Base-by-base conservation (phyloP, 2,329 filamentous ascomycete species). In the Epicoccum nigrum region DNA sequence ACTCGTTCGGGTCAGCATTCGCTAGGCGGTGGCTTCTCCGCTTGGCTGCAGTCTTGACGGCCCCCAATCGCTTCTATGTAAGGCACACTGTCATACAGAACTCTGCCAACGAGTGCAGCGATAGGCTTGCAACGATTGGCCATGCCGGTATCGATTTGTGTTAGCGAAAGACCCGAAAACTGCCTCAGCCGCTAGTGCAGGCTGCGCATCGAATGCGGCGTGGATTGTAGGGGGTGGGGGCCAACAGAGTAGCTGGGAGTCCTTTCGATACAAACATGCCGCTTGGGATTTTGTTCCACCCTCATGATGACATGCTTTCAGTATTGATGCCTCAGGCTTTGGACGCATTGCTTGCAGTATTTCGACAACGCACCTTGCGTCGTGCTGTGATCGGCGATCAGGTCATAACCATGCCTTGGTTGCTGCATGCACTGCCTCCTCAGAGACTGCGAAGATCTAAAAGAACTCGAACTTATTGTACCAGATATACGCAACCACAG, bases 391-490 rank as follows among this genome's bases (percentile, higher is more conserved):
- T n/a, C 3, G 7, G 30, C 15, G n/a, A 13, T 35, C 9, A 17
- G 17, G 8, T 4, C n/a, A 4, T 12, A 19, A 6, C 7, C n/a
- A 12, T 7, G 20, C 23, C 2, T 6, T 7, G 3, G 4, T 23
- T 15, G 12, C 7, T 25, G 13, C 34, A 13, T 16, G 13, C 34
- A 13, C 9, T 13, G 15, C 13, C 15, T 38, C 20, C 9, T 9
- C n/a, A 7, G 11, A 8, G 15, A 6, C 15, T 38, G n/a, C 9
- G 3, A n/a, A 7, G 11, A 8, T 45, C 65, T 55, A 79, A 42
- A 76, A 74, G 48, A 80, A 74, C 2, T 72, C 70, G 66, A 83
- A 84, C 2, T 78, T 79, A 59, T 80, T 82, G 76, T 77, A 85
- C 74, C 76, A 81, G 4, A 80, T 72, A 71, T 80, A 86, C 1